These are phyloP conservation scores for Nepenthes alata DNA, from an alignment of 179 eudicot genomes.

Conservation along the genomic window DNA sequence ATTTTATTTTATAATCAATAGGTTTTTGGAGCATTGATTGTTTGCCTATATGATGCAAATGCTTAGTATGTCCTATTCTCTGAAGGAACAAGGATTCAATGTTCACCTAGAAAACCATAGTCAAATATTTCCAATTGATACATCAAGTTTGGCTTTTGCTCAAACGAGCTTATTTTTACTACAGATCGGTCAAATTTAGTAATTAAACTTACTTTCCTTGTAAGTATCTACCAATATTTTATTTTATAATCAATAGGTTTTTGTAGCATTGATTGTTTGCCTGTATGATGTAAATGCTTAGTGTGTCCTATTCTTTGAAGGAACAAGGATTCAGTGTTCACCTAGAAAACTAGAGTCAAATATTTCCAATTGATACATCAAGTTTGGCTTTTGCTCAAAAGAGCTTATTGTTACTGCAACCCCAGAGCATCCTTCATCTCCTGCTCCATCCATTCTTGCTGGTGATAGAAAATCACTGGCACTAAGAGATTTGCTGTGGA, in stretches of 20 bases:
- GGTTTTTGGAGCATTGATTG: too few species aligned
- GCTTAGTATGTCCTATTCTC: too few species aligned
- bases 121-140: too few species aligned
- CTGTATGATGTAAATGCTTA: background rate
- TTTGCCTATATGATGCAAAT: too few species aligned
- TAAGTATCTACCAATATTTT: background rate
- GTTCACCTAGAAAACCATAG: too few species aligned
- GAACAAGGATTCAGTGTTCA: background rate
- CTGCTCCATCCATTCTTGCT: slow-evolving; percentile 78
- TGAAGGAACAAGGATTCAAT: too few species aligned
- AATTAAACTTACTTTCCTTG: background rate
- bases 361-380: background rate
- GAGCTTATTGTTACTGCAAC: slow-evolving; percentile 33
- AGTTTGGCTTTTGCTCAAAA: background rate
- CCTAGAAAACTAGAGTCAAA: background rate
- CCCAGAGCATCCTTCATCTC: slow-evolving; percentile 90
- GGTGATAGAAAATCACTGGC: slow-evolving; percentile 61
- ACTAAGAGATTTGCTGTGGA: slow-evolving; percentile 43
- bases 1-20: too few species aligned
- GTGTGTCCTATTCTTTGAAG: background rate
- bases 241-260: too few species aligned
- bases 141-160: too few species aligned
- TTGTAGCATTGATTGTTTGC: background rate
- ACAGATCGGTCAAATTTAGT: background rate
- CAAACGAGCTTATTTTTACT: too few species aligned